phyloP scores from a whole-genome alignment of 106 monocot genomes.

The Apostasia shenzhenica region DNA sequence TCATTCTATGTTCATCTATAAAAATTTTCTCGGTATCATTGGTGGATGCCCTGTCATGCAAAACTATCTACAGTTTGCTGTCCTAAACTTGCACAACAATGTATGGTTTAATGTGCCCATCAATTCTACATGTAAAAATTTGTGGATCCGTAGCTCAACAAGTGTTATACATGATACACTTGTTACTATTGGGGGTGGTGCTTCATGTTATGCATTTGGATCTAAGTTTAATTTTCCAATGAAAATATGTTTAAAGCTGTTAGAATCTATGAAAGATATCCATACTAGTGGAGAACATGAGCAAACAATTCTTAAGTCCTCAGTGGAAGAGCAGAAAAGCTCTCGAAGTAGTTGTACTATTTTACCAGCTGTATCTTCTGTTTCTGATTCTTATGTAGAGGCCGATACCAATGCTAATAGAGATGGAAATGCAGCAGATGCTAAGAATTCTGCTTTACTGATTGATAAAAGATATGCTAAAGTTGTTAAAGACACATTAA shows the following conservation, averaged over 20 bases:
- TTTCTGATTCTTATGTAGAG: not conserved
- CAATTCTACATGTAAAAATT: slow-evolving; percentile 32
- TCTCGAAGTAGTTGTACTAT: not conserved
- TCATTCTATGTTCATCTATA: slow-evolving; percentile 86
- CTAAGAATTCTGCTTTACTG: slow-evolving; percentile 32
- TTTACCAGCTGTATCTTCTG: not conserved
- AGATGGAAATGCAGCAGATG: slow-evolving; percentile 5
- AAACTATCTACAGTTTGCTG: slow-evolving; percentile 36
- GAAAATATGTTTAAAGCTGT: slow-evolving; percentile 52
- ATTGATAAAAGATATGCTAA: slow-evolving; percentile 76
- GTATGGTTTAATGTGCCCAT: slow-evolving; percentile 52
- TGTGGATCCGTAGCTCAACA: slow-evolving; percentile 78
- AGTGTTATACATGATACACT: slow-evolving; percentile 61
- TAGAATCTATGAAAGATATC: slow-evolving; percentile 11
- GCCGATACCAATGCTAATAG: slow-evolving; percentile 1
- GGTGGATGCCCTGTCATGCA: slow-evolving; percentile 78
- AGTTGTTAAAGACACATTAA: slow-evolving; percentile 70
- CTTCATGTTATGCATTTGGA: slow-evolving; percentile 98
- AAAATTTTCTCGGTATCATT: slow-evolving; percentile 69
- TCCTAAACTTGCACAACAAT: slow-evolving; percentile 45
- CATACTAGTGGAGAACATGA: slow-evolving; percentile 7
- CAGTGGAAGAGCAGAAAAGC: not conserved
- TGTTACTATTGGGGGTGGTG: slow-evolving; percentile 83
- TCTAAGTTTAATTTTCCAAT: slow-evolving; percentile 74
- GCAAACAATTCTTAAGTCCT: not conserved